These are phyloP conservation scores for Mortierella sp. DNA, from an alignment of 371 early-diverging fungal genomes.

Conservation along the genomic window DNA sequence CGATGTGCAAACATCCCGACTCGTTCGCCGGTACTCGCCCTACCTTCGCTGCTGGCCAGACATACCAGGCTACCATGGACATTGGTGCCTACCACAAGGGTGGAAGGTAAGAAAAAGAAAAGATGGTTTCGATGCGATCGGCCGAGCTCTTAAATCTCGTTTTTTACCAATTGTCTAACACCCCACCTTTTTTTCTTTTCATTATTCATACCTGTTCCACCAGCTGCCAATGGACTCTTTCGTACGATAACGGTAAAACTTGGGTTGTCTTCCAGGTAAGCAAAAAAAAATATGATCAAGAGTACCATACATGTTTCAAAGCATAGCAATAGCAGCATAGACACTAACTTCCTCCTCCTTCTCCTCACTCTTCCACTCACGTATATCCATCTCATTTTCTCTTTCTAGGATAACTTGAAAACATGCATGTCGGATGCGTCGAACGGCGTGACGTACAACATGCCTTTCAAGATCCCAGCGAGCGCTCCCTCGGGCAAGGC, in stretches of 20 bases:
- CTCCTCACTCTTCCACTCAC: not conserved
- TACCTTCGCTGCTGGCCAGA: conserved; percentile 38
- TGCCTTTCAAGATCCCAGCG: conserved; percentile 46
- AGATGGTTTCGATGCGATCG: too few relatives aligned
- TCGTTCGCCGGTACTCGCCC: conserved; percentile 50
- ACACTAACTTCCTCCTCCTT: not conserved
- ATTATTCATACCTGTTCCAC: too few relatives aligned
- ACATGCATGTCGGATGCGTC: conserved; percentile 39
- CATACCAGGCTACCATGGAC: conserved; percentile 32
- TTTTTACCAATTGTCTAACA: too few relatives aligned
- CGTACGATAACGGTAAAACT: conserved; percentile 68
- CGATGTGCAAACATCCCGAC: conserved; percentile 43
- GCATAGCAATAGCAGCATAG: not conserved
- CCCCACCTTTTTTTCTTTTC: not conserved
- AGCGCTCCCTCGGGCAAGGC: conserved; percentile 47
- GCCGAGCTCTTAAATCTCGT: too few relatives aligned
- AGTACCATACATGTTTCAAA: not conserved
- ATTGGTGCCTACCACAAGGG: conserved; percentile 53
- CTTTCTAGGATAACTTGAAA: conserved; percentile 29
- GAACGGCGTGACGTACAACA: conserved; percentile 19
- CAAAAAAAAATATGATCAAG: not conserved
- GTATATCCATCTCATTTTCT: not conserved
- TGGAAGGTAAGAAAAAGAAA: conserved; percentile 34
- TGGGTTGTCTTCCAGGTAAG: conserved; percentile 65
- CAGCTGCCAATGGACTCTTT: conserved; percentile 74